These are phyloP conservation scores for Zasmidium citrigriseum DNA, from an alignment of 2,329 filamentous ascomycete genomes.

Conservation along the genomic window DNA sequence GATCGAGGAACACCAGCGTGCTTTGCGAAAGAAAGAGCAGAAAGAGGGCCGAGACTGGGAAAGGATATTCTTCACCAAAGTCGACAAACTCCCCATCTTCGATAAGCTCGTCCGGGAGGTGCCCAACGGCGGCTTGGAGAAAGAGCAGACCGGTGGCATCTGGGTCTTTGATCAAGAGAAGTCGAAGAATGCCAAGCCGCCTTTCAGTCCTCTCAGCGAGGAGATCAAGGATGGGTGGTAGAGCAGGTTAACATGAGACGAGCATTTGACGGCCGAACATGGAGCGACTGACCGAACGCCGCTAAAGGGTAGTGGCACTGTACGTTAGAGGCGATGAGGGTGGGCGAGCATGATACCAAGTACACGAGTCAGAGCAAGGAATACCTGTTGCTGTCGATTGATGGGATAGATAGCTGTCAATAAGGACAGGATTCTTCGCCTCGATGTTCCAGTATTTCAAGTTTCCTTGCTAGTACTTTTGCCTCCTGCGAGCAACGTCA, in stretches of 20 bases:
- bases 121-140: constrained; percentile 50
- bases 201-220: constrained; percentile 29
- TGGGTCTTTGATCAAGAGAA: constrained; percentile 67
- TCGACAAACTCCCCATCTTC: constrained; percentile 43
- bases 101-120: constrained; percentile 52
- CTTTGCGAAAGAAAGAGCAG: constrained; percentile 71
- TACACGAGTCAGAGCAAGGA: no score
- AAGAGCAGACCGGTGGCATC: constrained; percentile 67
- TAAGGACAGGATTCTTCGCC: no score
- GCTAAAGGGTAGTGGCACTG: no score
- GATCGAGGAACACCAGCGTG: constrained; percentile 87
- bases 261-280: not conserved
- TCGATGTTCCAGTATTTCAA: no score
- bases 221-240: constrained; percentile 29
- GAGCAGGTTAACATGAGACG: not conserved
- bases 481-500: no score
- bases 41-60: constrained; percentile 78
- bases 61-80: constrained; percentile 72
- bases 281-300: no score
- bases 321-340: no score
- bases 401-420: no score
- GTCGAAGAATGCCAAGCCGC: constrained; percentile 39
- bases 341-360: no score
- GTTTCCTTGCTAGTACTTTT: no score
- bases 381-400: no score